phyloP scores from a whole-genome alignment of 2,329 filamentous ascomycete species.

The Mariannaea sp. region DNA sequence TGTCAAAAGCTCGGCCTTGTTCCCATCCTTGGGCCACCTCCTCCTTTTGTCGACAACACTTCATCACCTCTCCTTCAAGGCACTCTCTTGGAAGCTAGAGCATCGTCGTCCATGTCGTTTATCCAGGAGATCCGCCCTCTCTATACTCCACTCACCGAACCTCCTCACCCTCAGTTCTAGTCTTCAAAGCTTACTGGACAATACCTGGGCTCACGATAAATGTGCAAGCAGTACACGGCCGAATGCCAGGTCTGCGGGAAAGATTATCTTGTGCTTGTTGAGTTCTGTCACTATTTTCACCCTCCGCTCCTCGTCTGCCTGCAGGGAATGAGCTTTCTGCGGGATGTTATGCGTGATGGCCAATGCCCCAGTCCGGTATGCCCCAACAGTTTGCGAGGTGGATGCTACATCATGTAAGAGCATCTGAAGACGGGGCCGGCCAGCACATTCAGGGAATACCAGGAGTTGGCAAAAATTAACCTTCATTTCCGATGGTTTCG shows the following conservation, averaged over 20 bases:
- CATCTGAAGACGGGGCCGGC: slow-evolving; percentile 9
- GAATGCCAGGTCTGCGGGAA: slow-evolving; percentile 65
- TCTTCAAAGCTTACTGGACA: slow-evolving; percentile 26
- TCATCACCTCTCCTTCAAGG: slow-evolving; percentile 5
- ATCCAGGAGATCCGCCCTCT: slow-evolving; percentile 25
- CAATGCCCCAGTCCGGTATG: slow-evolving; percentile 64
- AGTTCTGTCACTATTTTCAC: slow-evolving; percentile 58
- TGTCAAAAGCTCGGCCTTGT: background rate
- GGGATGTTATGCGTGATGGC: slow-evolving; percentile 56
- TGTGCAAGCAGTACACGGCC: slow-evolving; percentile 63
- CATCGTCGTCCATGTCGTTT: slow-evolving; percentile 33
- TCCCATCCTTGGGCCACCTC: slow-evolving; percentile 1
- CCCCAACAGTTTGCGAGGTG: slow-evolving; percentile 61
- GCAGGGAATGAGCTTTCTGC: slow-evolving; percentile 46
- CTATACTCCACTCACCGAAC: slow-evolving; percentile 21
- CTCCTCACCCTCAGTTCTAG: slow-evolving; percentile 19
- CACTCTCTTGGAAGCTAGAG: background rate
- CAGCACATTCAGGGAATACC: slow-evolving; percentile 11
- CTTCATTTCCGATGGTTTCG: slow-evolving; percentile 3
- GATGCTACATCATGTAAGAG: slow-evolving; percentile 58
- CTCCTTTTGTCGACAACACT: slow-evolving; percentile 11
- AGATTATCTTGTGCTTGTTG: slow-evolving; percentile 62
- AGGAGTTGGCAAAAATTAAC: slow-evolving; percentile 14
- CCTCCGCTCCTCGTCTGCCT: slow-evolving; percentile 55
- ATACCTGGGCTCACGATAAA: slow-evolving; percentile 50